phyloP scores from a whole-genome alignment of 306 rosid genomes.

The Styphnolobium japonicum region DNA sequence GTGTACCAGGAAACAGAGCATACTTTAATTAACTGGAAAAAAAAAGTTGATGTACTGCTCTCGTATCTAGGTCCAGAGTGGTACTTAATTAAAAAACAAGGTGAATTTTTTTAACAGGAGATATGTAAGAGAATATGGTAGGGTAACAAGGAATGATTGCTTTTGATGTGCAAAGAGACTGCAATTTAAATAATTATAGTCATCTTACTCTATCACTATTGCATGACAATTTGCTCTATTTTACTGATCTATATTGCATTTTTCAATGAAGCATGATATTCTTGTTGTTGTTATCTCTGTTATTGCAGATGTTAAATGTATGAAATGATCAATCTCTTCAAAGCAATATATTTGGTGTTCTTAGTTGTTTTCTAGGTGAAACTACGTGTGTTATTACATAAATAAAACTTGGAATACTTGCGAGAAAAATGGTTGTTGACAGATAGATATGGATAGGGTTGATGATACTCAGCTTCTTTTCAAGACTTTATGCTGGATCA shows the following conservation, averaged over 20 bases:
- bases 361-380: neutral
- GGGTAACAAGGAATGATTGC: neutral
- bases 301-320: neutral
- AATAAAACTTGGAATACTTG: neutral
- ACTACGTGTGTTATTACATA: no score
- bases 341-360: neutral
- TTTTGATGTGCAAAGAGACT: neutral
- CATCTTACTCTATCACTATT: neutral
- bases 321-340: neutral
- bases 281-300: neutral
- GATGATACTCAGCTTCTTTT: slow-evolving; percentile 1
- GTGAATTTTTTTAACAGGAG: neutral
- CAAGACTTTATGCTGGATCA: neutral
- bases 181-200: neutral
- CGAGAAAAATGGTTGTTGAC: neutral
- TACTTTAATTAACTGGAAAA: neutral
- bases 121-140: neutral
- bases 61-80: neutral
- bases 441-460: neutral
- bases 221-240: neutral
- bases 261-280: neutral
- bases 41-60: neutral
- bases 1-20: neutral
- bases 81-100: neutral
- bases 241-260: neutral